Conservation (phyloP, 345 rosid species). For the Balakata baccata region DNA sequence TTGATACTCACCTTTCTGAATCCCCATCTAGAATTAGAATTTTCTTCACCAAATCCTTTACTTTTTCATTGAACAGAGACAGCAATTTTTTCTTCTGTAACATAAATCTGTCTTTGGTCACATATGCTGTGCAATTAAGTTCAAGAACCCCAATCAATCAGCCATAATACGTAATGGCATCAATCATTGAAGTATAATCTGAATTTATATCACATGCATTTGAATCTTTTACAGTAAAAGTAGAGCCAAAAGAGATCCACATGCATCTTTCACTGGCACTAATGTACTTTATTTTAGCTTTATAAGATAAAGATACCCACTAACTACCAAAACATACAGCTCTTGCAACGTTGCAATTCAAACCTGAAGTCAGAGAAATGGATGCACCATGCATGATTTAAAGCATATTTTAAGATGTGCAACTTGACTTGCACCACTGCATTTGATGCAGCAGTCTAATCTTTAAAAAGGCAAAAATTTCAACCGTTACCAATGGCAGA, state of each 20-base stretch:
- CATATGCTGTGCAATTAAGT: conserved; percentile 11
- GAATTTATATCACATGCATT: background rate
- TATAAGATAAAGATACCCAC: no score
- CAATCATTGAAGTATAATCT: background rate
- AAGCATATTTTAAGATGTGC: background rate
- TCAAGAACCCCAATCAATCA: conserved; percentile 8
- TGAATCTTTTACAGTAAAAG: background rate
- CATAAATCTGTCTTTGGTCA: conserved; percentile 24
- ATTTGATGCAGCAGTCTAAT: background rate
- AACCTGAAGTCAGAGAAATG: background rate
- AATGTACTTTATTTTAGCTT: background rate
- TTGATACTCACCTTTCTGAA: conserved; percentile 47
- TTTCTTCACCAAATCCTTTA: conserved; percentile 65
- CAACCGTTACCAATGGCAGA: background rate
- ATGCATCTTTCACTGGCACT: background rate
- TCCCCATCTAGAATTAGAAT: conserved; percentile 66
- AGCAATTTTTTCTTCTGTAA: conserved; percentile 67
- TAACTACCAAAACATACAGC: background rate
- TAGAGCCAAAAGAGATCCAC: background rate
- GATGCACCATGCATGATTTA: background rate
- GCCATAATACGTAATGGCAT: conserved; percentile 1
- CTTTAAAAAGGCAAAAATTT: background rate
- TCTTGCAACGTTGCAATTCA: background rate
- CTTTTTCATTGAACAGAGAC: conserved; percentile 62
- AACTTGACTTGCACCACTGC: background rate